Base-by-base conservation (phyloP, 2,329 filamentous ascomycete species). In the Paraphaeosphaeria minitans region DNA sequence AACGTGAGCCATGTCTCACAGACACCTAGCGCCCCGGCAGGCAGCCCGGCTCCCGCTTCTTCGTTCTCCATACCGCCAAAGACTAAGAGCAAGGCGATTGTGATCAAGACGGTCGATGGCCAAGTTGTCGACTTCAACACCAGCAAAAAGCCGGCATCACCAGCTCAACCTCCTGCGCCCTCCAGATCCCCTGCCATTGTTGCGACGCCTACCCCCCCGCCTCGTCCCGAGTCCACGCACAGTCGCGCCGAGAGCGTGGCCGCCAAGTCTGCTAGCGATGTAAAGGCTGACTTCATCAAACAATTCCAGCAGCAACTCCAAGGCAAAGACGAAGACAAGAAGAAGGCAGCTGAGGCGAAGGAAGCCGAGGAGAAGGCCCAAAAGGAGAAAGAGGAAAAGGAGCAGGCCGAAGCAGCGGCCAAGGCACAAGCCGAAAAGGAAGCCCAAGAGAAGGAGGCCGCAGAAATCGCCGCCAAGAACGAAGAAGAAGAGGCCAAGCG, bases 81-180 rank as follows among this genome's bases (percentile, higher is more conserved):
- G 83, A 68, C 81, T 51, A 91, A 89, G 82, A 92, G 86, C 77
- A 88, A 87, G 49, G 88, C 89, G 1, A 90, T 97, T 65, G 83
- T 88, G 56, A 96, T 97, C 81, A 95, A 91, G 81, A 90, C 91
- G 70, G 85, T 89, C 31, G 85, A 89, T 56, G 93, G 92, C 62
- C 92, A 95, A 73, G 86, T 87, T 31, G 81, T 97, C 67, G 82
- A 85, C 83, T 80, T 91, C 81, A 74, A 85, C 45, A 80, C 79
- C 56, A 46, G 53, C 61, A 78, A 77, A 59, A 73, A 74, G 53
- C 59, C 74, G 13, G 69, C 75, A 12, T 75, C 84, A 9, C 75
- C 76, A 21, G 81, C 72, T 24, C 70, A 83, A 13, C 65, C 68
- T 19, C 80, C 71, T 8, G 62, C 83, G 21, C 84, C 83, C 56